Conservation (phyloP, 495 filamentous ascomycete genomes). For the Ramalina peruviana region DNA sequence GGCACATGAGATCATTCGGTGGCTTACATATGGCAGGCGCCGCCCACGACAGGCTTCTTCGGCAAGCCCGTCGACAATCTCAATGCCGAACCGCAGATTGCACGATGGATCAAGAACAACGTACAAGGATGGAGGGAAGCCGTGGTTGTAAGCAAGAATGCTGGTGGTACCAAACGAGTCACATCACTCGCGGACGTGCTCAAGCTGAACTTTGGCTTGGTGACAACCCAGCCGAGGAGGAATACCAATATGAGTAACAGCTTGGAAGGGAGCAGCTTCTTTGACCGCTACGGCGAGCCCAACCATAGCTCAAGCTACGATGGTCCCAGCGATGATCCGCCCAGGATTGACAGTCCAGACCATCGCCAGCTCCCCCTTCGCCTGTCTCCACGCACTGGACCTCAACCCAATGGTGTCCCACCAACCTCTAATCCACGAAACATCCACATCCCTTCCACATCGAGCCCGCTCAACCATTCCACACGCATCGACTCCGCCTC, state of each 20-base stretch:
- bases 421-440: slow-evolving; percentile 7
- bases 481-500: slow-evolving; percentile 11
- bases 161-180: slow-evolving; percentile 90
- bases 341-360: slow-evolving; percentile 3
- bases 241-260: slow-evolving; percentile 25
- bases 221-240: slow-evolving; percentile 82
- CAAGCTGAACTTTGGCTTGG: slow-evolving; percentile 93
- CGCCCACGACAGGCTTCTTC: slow-evolving; percentile 99
- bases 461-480: slow-evolving; percentile 13
- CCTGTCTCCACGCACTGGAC: not conserved
- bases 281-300: slow-evolving; percentile 18
- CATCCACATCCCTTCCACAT: slow-evolving; percentile 1
- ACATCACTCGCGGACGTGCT: slow-evolving; percentile 93
- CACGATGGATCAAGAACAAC: slow-evolving; percentile 86
- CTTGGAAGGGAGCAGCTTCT: slow-evolving; percentile 43
- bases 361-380: slow-evolving; percentile 4
- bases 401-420: slow-evolving; percentile 7
- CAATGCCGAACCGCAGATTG: slow-evolving; percentile 89
- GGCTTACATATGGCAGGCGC: slow-evolving; percentile 33
- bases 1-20: not conserved
- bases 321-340: not conserved
- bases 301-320: slow-evolving; percentile 1
- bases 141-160: slow-evolving; percentile 95
- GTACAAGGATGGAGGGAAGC: slow-evolving; percentile 77
- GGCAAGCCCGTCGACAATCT: slow-evolving; percentile 95